Conservation (phyloP, 2,329 filamentous ascomycete genomes). For the Xenoacremonium recifei region DNA sequence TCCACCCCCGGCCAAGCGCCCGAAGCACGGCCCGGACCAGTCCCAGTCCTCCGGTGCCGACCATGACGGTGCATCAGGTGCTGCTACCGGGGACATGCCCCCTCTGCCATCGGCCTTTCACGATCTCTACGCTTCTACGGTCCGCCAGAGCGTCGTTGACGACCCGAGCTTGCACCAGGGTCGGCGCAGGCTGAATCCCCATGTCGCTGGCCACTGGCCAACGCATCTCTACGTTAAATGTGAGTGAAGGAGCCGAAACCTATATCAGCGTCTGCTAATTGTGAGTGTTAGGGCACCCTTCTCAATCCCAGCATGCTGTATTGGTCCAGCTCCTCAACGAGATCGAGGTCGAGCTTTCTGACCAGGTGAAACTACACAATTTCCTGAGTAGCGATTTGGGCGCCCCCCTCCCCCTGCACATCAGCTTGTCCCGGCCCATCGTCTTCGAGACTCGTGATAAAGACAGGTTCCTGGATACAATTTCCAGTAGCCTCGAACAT, state of each 20-base stretch:
- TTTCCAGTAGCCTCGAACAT: constrained; percentile 43
- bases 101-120: constrained; percentile 80
- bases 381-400: constrained; percentile 77
- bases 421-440: constrained; percentile 84
- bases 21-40: constrained; percentile 24
- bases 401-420: constrained; percentile 77
- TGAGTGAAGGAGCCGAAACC: constrained; percentile 43
- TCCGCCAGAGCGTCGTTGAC: constrained; percentile 74
- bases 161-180: constrained; percentile 84
- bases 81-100: constrained; percentile 47
- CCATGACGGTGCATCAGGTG: not conserved
- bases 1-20: constrained; percentile 33
- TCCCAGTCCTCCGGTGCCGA: constrained; percentile 1
- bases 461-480: constrained; percentile 59
- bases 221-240: constrained; percentile 93
- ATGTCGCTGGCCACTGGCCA: constrained; percentile 88
- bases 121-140: constrained; percentile 83
- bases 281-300: constrained; percentile 51
- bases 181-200: constrained; percentile 76
- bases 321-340: constrained; percentile 43
- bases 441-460: constrained; percentile 72
- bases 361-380: constrained; percentile 53
- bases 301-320: constrained; percentile 41
- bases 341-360: constrained; percentile 32
- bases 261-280: constrained; percentile 1